Evolutionary conservation across 139 green algal genomes (phyloP), one percentile per base, ranked within the genome.

Genomic region (Micractinium sp.): DNA sequence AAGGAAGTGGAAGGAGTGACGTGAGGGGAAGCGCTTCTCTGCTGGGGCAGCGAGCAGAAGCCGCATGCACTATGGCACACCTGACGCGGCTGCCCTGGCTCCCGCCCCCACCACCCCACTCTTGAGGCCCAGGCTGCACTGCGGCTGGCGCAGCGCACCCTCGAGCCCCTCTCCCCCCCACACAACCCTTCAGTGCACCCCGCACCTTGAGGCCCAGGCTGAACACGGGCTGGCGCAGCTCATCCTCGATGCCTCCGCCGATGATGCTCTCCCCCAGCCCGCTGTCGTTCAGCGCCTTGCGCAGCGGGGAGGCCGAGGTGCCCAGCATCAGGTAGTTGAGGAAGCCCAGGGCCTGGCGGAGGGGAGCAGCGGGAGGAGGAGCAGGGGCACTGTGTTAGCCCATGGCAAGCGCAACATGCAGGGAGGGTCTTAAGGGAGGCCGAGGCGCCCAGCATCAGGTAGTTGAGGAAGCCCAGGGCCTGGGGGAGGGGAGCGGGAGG

Each of bases 241-340:
- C 97, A 89, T 98, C 96, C 82, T 98, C 95, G 31, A 99, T 89
- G n/a, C 98, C 98, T 23, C 96, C 96, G 29, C 97, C 97, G 53
- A 99, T 95, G 19, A 99, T 90, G 13, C 95, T 93, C 85, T 97
- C 97, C 15, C 98, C 98, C 75, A 99, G 95, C 16, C 96, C 96
- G 39, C 89, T 95, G 89, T 99, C 97, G 75, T 96, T 98, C 16
- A 99, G 93, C n/a, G 95, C 95, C 94, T 98, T 98, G 82, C 95
- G 90, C 91, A 99, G 95, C 9, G 98, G 97, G 1, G 97, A 90
- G 1, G 97, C 97, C 63, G 90, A 82, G 19, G 98, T 99, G 89
- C 97, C 98, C 85, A 99, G 92, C 92, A 99, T 89, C 31, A 99
- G 95, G 93, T 98, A 98, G 93, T 99, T 97, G 53, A 99, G 94